These are phyloP conservation scores for Raddia guianensis DNA, from an alignment of 176 grass and related monocot genomes.

Conservation along the genomic window DNA sequence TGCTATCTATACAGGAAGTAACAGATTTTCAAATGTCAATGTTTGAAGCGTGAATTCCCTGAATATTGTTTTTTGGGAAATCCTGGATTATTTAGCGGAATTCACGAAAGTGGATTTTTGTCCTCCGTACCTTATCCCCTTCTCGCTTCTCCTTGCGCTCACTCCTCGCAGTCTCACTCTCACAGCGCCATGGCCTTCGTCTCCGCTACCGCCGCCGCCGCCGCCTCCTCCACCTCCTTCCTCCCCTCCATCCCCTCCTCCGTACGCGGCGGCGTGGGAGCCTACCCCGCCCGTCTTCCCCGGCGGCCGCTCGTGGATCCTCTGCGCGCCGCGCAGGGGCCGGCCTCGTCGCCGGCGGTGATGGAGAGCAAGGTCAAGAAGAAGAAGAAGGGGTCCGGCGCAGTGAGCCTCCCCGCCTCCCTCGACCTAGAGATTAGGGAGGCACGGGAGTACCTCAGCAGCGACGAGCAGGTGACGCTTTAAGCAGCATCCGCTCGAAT, in stretches of 20 bases:
- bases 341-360: constrained; percentile 25
- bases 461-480: constrained; percentile 60
- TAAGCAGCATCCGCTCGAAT: no score
- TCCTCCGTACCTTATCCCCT: constrained; percentile 39
- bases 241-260: background rate
- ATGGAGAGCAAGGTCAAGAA: constrained; percentile 49
- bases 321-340: constrained; percentile 35
- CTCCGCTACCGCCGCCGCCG: constrained; percentile 7
- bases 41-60: no score
- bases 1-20: no score
- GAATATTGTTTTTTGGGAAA: no score
- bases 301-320: constrained; percentile 6
- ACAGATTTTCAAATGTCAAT: no score
- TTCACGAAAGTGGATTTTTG: no score
- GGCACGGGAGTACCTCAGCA: constrained; percentile 63
- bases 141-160: background rate
- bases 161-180: background rate
- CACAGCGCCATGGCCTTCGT: constrained; percentile 40
- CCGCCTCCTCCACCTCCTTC: background rate
- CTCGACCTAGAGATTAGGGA: constrained; percentile 82
- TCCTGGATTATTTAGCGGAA: no score
- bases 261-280: background rate
- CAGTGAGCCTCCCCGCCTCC: constrained; percentile 48
- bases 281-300: background rate
- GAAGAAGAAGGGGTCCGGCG: constrained; percentile 56